Percentiles rank a stretch among this genome's conserved stretches.
Evolutionary conservation across 202 grass and related monocot species (phyloP).

Genomic region (Setaria viridis): DNA sequence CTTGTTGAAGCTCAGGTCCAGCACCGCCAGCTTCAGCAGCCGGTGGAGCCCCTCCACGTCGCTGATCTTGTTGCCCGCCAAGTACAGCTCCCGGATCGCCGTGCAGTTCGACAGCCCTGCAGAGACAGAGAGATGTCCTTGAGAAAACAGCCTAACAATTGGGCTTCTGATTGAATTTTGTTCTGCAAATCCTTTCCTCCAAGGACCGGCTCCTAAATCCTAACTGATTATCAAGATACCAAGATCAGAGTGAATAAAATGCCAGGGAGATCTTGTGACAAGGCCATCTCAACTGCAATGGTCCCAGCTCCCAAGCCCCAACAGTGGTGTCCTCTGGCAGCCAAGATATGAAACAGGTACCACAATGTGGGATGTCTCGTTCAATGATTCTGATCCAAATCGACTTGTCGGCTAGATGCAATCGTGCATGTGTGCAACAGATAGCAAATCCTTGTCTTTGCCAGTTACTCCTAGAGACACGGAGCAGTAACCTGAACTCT

Average conservation of each 20-base stretch:
- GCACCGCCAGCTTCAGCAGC: constrained; percentile 80
- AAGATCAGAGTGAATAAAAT: not conserved
- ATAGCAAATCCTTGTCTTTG: constrained; percentile 6
- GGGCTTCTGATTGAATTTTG: not conserved
- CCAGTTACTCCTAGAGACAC: not conserved
- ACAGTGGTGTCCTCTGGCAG: not conserved
- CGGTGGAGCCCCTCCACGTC: constrained; percentile 87
- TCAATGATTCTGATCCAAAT: constrained; percentile 25
- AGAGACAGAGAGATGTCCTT: not conserved
- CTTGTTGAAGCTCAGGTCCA: constrained; percentile 93
- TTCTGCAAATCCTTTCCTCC: no score
- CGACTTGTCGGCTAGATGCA: not conserved
- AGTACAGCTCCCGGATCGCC: constrained; percentile 74
- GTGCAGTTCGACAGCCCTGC: constrained; percentile 83
- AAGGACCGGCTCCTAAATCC: no score
- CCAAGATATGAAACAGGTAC: constrained; percentile 21
- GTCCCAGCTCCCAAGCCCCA: constrained; percentile 30
- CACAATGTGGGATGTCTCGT: constrained; percentile 26
- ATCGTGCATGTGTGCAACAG: not conserved
- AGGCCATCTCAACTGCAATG: constrained; percentile 21
- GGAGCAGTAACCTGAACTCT: not conserved
- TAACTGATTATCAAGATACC: not conserved
- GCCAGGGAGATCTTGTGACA: not conserved
- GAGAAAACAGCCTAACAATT: not conserved
- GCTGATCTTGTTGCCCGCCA: constrained; percentile 84